Base-by-base conservation (phyloP, 78 protist genomes). In the Cavenderia fasciculata region DNA sequence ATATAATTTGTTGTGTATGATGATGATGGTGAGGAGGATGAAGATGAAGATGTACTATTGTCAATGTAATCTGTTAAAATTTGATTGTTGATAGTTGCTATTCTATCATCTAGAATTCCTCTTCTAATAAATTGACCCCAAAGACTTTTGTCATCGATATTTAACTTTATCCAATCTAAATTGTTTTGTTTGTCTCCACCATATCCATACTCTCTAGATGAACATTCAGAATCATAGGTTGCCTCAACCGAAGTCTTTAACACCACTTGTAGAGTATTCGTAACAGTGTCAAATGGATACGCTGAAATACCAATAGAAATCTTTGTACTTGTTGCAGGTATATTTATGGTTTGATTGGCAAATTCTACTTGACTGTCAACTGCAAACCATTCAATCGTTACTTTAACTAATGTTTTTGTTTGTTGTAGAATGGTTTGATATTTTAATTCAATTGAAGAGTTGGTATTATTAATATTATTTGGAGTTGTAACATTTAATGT, bases 251-350 rank as follows among this genome's bases (percentile, higher is more conserved):
- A 44, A 25, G 87, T 75, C 7, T 41, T 41, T 75, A 78, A 65
- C 21, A 65, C 49, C 3, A 78, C 31, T 65, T 78, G 74, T 11
- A 78, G 31, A 2, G 36, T 33, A 16, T 31, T 25, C 3, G 51
- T 33, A 4, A 18, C 5, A 29, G 10, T 40, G 21, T 7, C 16
- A 27, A 78, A 78, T 27, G 21, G 34, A 40, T 27, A 78, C 1
- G 7, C 29, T 29, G 21, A 46, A 36, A 78, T 23, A 25, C 36
- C 36, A 18, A 78, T 65, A 5, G 70, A 65, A 59, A 49, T 65
- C 40, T 78, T 78, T 14, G 65, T 36, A 4, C 76, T 34, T 16
- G 62, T 65, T 65, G 87, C 71, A 65, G 43, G 27, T 33, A 78
- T 62, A 2, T 6, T 3, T 14, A 78, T 43, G 2, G 8, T 29